Conservation (phyloP, 306 rosid genomes). For the Boehmeria nivea region DNA sequence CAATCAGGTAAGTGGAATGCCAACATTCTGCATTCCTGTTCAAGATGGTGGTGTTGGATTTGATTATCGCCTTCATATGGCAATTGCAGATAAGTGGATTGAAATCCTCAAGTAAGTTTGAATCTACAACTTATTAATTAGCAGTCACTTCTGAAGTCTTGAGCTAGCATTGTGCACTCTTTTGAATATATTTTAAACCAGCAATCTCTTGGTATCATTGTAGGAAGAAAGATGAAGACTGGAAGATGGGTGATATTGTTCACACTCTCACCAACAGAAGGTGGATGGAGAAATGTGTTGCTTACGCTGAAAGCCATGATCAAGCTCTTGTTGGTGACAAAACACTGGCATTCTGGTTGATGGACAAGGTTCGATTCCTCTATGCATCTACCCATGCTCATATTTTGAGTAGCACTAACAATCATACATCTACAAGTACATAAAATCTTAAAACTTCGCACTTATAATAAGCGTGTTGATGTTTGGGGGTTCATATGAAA, state of each 20-base stretch:
- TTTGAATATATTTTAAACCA: neutral
- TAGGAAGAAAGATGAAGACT: conserved; percentile 74
- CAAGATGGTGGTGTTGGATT: conserved; percentile 90
- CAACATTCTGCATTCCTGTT: conserved; percentile 82
- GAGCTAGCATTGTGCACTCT: neutral
- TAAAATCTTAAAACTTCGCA: no score
- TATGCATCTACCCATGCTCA: no score
- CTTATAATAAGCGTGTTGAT: no score
- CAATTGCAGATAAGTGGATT: conserved; percentile 97
- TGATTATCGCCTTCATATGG: conserved; percentile 96
- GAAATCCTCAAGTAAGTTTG: conserved; percentile 75
- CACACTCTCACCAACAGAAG: conserved; percentile 85
- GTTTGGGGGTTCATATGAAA: no score
- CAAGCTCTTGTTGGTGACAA: conserved; percentile 99
- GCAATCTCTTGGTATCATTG: conserved; percentile 6
- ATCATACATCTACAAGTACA: no score
- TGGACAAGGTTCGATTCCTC: conserved; percentile 85
- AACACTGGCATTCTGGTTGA: conserved; percentile 98
- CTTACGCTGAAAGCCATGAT: conserved; percentile 99
- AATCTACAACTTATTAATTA: neutral
- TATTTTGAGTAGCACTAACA: no score
- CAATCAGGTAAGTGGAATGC: conserved; percentile 99
- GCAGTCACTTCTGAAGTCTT: no score
- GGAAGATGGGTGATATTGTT: conserved; percentile 80
- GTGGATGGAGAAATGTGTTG: conserved; percentile 88